These are phyloP conservation scores for Teunomyces kruisii DNA, from an alignment of 805 yeast genomes.

Conservation along the genomic window DNA sequence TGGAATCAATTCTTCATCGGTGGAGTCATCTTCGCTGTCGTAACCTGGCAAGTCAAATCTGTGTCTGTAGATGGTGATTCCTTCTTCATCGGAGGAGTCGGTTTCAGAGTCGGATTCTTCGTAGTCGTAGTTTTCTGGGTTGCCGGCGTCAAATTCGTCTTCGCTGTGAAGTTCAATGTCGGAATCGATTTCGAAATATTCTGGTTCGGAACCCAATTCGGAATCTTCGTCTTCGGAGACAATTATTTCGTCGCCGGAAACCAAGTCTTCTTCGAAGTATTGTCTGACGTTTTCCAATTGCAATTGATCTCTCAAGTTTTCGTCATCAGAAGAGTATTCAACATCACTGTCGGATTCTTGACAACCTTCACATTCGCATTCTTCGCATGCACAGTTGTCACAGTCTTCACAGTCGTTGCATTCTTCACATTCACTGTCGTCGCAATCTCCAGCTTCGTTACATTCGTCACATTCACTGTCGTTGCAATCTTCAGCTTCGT, in stretches of 20 bases:
- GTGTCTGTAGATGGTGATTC: constrained; percentile 43
- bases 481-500: constrained; percentile 8
- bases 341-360: constrained; percentile 19
- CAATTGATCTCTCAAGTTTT: constrained; percentile 30
- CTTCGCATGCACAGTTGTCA: constrained; percentile 15
- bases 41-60: constrained; percentile 38
- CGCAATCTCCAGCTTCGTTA: constrained; percentile 6
- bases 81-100: constrained; percentile 36
- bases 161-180: constrained; percentile 24
- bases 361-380: constrained; percentile 6
- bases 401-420: not conserved
- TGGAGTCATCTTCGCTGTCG: constrained; percentile 33
- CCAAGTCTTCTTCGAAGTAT: constrained; percentile 33
- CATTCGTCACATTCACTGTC: constrained; percentile 16
- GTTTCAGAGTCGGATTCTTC: constrained; percentile 21
- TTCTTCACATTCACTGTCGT: constrained; percentile 2
- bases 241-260: constrained; percentile 26
- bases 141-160: constrained; percentile 20
- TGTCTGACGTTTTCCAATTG: constrained; percentile 38
- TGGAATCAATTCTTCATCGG: constrained; percentile 35
- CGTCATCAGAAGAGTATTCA: constrained; percentile 29
- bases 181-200: constrained; percentile 32
- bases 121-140: constrained; percentile 22
- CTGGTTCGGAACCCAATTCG: constrained; percentile 19
- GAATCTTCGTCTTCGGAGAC: constrained; percentile 18